A percentile compares a stretch with the other conserved stretches of the same genome.
Evolutionary conservation across 495 filamentous ascomycete genomes (phyloP).

Genomic region (Tuber melanosporum): DNA sequence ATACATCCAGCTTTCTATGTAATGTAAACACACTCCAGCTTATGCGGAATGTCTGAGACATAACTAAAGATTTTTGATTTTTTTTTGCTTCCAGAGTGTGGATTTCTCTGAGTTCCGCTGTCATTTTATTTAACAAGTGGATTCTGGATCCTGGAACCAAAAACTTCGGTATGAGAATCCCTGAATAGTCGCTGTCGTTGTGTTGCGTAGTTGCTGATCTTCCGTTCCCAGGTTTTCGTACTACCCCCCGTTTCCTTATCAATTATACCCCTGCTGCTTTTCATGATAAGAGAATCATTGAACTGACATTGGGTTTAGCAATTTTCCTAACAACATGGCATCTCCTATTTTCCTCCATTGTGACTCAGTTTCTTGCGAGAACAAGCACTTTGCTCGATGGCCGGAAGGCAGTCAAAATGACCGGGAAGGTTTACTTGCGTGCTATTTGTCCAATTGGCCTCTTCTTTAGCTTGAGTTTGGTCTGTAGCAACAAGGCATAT

Average conservation of each 20-base stretch:
- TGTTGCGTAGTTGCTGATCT: conserved; percentile 9
- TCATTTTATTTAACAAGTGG: conserved; percentile 99
- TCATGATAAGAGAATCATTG: background rate
- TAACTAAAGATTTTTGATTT: conserved; percentile 11
- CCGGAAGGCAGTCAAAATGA: conserved; percentile 88
- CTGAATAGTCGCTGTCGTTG: background rate
- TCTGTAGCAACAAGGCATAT: conserved; percentile 89
- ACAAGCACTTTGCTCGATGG: conserved; percentile 84
- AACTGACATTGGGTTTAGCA: conserved; percentile 23
- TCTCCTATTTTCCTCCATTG: conserved; percentile 75
- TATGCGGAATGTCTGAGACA: conserved; percentile 2
- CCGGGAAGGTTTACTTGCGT: conserved; percentile 78
- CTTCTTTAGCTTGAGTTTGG: conserved; percentile 89
- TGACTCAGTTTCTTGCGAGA: conserved; percentile 82
- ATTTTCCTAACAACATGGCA: conserved; percentile 92
- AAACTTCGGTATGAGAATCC: conserved; percentile 61
- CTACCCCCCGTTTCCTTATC: conserved; percentile 18
- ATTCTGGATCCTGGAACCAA: conserved; percentile 66
- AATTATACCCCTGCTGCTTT: background rate
- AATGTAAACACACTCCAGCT: conserved; percentile 55
- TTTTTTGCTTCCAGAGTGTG: conserved; percentile 56
- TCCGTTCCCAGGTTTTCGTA: conserved; percentile 44
- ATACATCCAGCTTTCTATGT: conserved; percentile 86
- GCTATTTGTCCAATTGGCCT: conserved; percentile 88
- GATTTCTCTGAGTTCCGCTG: conserved; percentile 84